Evolutionary conservation across 768 basidiomycete species (phyloP), one percentile per base, ranked within the genome.

Genomic region (Suillus spraguei): DNA sequence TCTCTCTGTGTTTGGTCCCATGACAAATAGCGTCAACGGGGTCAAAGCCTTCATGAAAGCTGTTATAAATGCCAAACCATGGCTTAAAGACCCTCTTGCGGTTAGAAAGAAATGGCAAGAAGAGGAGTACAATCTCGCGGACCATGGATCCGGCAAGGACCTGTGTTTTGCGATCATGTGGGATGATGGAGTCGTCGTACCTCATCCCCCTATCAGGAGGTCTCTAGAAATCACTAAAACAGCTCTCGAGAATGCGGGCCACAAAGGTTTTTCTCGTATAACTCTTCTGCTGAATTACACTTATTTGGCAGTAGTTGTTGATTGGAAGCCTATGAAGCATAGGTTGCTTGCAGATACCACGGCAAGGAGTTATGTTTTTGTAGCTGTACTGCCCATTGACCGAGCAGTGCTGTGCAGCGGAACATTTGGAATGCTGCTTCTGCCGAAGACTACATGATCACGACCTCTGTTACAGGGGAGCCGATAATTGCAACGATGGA

Each of bases 1-100:
- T 39, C 78, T 78, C 4, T 90, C 91, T 2, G 89, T 92, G 35
- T 79, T 94, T 11, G 94, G 94, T 0, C 93, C 94, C 4, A 77
- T 94, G 58, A 77, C 85, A 2, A 79, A 76, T 47, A 84, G 84
- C 35, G 65, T 92, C 50, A 76, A 72, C 13, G 90, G 83, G n/a
- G 73, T 95, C 61, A 87, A 85, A 69, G 66, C 74, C 0, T 94
- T 95, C 75, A 83, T 85, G 73, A 81, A 88, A 71, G 82, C 85
- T 1, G 82, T 95, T 32, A 68, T 89, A 16, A 82, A 80, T 65
- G 69, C 77, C 32, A 77, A 83, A 63, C 87, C 91, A 5, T 93
- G 92, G 92, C 68, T 81, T 4, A 81, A 77, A 62, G 92, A 93
- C 67, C 87, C 91, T 7, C 68, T 84, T 60, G 81, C 79, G 2